Conservation (phyloP, 768 basidiomycete genomes). For the Suillus alpinus region DNA sequence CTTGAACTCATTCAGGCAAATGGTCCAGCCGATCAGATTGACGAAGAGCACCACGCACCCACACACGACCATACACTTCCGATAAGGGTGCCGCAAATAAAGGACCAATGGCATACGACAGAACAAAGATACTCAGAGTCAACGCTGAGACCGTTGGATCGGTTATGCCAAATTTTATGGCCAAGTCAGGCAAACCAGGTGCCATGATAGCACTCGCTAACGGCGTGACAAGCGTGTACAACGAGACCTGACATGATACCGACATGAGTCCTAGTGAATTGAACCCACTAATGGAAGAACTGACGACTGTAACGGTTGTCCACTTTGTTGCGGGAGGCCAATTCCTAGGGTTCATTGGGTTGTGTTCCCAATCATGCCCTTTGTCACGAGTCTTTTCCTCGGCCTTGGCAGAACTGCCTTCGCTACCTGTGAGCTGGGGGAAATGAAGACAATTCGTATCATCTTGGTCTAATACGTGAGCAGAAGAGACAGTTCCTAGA, state of each 20-base stretch:
- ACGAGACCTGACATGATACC: background rate
- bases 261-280: background rate
- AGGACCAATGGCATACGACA: background rate
- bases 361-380: background rate
- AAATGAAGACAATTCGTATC: background rate
- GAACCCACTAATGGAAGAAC: background rate
- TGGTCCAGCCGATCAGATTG: background rate
- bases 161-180: background rate
- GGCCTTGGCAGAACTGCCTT: background rate
- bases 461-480: background rate
- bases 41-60: background rate
- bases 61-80: background rate
- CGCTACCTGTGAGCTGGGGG: background rate
- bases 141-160: background rate
- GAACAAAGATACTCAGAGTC: background rate
- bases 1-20: background rate
- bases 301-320: background rate
- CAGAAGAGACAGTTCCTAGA: background rate
- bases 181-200: background rate
- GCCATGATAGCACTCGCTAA: background rate
- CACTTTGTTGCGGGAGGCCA: background rate
- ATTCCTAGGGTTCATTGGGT: background rate
- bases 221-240: background rate
- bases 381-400: background rate
- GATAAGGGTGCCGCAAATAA: background rate